These are phyloP conservation scores for Noccaea bulbosa DNA, from an alignment of 345 rosid species.

Conservation along the genomic window DNA sequence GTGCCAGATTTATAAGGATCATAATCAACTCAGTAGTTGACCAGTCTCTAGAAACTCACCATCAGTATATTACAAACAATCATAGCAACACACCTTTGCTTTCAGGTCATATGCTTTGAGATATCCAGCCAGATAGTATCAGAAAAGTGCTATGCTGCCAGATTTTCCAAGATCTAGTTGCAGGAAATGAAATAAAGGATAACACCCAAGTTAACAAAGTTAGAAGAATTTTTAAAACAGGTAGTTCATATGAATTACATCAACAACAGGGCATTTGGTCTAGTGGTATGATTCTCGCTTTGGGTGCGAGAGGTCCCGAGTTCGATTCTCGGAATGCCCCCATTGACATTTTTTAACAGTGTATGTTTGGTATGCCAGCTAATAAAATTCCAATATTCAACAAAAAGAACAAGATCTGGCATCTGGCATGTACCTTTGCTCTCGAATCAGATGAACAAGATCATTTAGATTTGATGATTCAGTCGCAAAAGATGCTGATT, in stretches of 20 bases:
- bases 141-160: slow-evolving; percentile 9
- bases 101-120: slow-evolving; percentile 20
- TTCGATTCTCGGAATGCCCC: slow-evolving; percentile 70
- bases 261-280: background rate
- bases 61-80: background rate
- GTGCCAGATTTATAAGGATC: background rate
- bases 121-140: slow-evolving; percentile 2
- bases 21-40: background rate
- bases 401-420: slow-evolving; percentile 10
- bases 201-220: background rate
- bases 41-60: slow-evolving; percentile 8
- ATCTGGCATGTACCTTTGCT: slow-evolving; percentile 30
- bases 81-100: slow-evolving; percentile 5
- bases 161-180: background rate
- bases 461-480: background rate
- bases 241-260: background rate
- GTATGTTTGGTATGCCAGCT: no score
- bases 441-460: slow-evolving; percentile 9
- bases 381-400: slow-evolving; percentile 15
- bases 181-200: slow-evolving; percentile 12
- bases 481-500: slow-evolving; percentile 2
- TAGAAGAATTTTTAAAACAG: background rate
- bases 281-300: slow-evolving; percentile 27
- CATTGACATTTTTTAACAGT: slow-evolving; percentile 27
- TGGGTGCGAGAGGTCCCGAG: slow-evolving; percentile 47